These are phyloP conservation scores for Lactarius psammicola DNA, from an alignment of 768 basidiomycete genomes.

Conservation along the genomic window DNA sequence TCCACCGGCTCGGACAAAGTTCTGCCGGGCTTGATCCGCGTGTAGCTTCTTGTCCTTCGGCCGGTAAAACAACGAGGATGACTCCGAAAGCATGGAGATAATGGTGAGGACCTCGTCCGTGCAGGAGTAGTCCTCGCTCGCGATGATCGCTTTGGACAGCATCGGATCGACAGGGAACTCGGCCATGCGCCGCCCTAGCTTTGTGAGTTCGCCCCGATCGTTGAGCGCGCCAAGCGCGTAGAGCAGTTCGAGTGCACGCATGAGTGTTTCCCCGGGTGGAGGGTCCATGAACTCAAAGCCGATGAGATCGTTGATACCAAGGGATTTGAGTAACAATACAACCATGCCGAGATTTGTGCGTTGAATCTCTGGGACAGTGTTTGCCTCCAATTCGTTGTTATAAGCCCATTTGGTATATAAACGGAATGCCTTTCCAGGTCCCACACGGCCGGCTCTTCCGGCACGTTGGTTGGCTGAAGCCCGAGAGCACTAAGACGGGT, in stretches of 20 bases:
- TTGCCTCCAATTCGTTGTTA: constrained; percentile 91
- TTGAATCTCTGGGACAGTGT: constrained; percentile 98
- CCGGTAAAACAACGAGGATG: constrained; percentile 90
- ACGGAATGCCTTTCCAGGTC: constrained; percentile 97
- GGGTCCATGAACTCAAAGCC: constrained; percentile 99
- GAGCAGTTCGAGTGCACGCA: constrained; percentile 88
- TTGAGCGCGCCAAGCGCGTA: constrained; percentile 97
- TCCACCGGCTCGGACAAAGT: constrained; percentile 92
- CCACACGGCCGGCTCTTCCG: constrained; percentile 95
- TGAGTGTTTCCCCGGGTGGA: constrained; percentile 95
- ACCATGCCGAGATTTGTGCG: constrained; percentile 97
- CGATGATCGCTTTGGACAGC: constrained; percentile 94
- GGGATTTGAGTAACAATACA: constrained; percentile 89
- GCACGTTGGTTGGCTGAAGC: constrained; percentile 98
- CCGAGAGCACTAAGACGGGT: constrained; percentile 71
- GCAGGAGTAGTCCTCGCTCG: constrained; percentile 89
- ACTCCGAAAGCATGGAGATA: constrained; percentile 96
- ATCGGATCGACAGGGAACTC: constrained; percentile 99
- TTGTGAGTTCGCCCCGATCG: constrained; percentile 95
- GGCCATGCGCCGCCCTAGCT: constrained; percentile 94
- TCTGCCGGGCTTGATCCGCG: constrained; percentile 96
- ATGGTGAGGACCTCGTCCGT: constrained; percentile 98
- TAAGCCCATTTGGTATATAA: constrained; percentile 99
- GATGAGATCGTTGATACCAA: constrained; percentile 98
- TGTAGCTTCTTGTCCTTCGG: constrained; percentile 98